A percentile compares a stretch with the other conserved stretches of the same genome.
Evolutionary conservation across 2,329 filamentous ascomycete genomes (phyloP).

Genomic region (Trichoderma asperellum): DNA sequence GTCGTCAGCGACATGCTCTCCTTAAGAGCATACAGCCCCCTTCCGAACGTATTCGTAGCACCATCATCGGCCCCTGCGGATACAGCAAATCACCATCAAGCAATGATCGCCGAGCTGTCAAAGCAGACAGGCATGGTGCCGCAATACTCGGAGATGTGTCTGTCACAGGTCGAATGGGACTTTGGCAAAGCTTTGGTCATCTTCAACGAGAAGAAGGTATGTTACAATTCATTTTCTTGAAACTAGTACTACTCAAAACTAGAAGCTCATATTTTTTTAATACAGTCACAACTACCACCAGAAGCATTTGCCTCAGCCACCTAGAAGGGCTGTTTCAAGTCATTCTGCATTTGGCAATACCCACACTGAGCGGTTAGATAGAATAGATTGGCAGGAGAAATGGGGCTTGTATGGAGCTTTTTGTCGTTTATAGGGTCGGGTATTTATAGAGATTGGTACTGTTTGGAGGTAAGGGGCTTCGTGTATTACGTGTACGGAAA

Average conservation of each 20-base stretch:
- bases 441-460: conserved; percentile 22
- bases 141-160: conserved; percentile 78
- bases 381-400: conserved; percentile 23
- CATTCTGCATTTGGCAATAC: not conserved
- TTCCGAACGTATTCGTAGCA: conserved; percentile 50
- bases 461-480: not conserved
- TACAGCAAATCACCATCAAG: conserved; percentile 58
- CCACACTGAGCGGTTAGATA: conserved; percentile 4
- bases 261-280: not conserved
- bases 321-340: conserved; percentile 8
- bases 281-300: conserved; percentile 36
- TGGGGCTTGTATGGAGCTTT: conserved; percentile 18
- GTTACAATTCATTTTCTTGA: conserved; percentile 31
- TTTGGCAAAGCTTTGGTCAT: conserved; percentile 73
- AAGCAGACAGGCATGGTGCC: conserved; percentile 79
- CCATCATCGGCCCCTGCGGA: conserved; percentile 31
- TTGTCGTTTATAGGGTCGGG: conserved; percentile 6
- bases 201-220: conserved; percentile 76
- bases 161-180: conserved; percentile 80
- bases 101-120: conserved; percentile 75
- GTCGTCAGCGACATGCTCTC: conserved; percentile 81
- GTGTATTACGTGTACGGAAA: conserved; percentile 14
- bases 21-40: conserved; percentile 65
- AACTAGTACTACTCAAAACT: no score
- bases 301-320: conserved; percentile 35